Base-by-base conservation (phyloP, 306 rosid genomes). In the Lathyrus tuberosus region DNA sequence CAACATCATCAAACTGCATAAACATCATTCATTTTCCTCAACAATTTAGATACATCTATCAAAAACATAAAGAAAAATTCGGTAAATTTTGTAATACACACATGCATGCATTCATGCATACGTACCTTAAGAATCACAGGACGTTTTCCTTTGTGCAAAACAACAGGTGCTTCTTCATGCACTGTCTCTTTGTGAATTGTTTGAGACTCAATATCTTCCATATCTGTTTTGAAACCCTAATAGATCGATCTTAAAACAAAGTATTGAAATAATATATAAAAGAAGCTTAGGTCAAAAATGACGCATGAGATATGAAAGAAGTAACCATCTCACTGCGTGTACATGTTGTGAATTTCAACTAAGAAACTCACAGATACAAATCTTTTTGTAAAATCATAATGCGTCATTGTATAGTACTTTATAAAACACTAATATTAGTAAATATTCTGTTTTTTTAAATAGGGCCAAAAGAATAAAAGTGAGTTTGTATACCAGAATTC, bases 1-100 rank as follows among this genome's bases (percentile, higher is more conserved):
- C 70, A 22, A 91, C 86, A 11, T 86, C 86, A n/a, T 77, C 73
- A 71, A 88, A 91, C 97, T 91, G 80, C 46, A 53, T 2, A 42
- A 7, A 7, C 40, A 10, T 72, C 9, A 67, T 40, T 75, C 18
- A 16, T 57, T 33, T n/a, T 59, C 14, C 31, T 31, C 10, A 44
- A 44, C 4, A 42, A 59, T 15, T 43, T 8, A 37, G n/a, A 15
- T 48, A 48, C 4, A 48, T 16, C 10, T 16, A 51, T 51, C 24
- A 17, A 24, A 35, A 35, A 1, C 40, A 35, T 35, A 49, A 49
- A 26, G 8, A 69, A 22, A 6, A 0, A 62, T 2, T 33, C 0
- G 20, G 8, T 49, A 4, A 38, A 38, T 62, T 15, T 15, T 15
- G 15, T n/a, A 64, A 64, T 24, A 14, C 10, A 26, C 10, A 2